Evolutionary conservation across 345 rosid genomes (phyloP), one percentile per base, ranked within the genome.

Genomic region (Microcos paniculata): DNA sequence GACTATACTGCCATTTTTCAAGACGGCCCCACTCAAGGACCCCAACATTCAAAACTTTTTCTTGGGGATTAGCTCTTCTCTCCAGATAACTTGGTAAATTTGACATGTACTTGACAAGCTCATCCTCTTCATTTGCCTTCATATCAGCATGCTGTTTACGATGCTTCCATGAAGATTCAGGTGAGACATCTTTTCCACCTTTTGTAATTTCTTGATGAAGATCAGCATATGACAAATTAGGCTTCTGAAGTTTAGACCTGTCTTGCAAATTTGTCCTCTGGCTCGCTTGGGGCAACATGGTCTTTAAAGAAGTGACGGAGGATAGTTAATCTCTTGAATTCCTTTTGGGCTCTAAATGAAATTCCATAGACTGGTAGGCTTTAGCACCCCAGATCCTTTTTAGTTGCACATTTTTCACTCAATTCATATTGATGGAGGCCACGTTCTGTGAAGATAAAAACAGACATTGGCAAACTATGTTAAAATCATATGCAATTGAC

Each of bases 21-120:
- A 96, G 88, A 56, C 90, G 93, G 8, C 88, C 82, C 99, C 98
- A 93, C 65, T 91, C 92, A 78, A 96, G 96, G 74, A 96, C 99
- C 81, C 99, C 99, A 73, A 96, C 85, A 49, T 87, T 93, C 78
- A 91, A 81, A 75, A 87, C 85, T 64, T 83, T 90, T 62, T 90
- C 98, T 67, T 84, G 81, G 45, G 74, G 85, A 1, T 80, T 79
- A 77, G 83, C 85, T 62, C 91, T 82, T 83, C 81, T 84, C 89
- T 89, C 91, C 79, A 93, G 84, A 88, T 85, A 96, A 85, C 86
- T 86, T 5, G 99, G 98, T 83, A 96, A 77, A 63, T 87, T 87
- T 0, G 98, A 91, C 99, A 96, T 93, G 81, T 89, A 88, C 88
- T 88, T 93, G 26, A 96, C 93, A 72, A 93, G 90, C 89, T 93